A percentile compares a stretch with the other conserved stretches of the same genome.
These are phyloP conservation scores for Calonectria henricotiae DNA, from an alignment of 2,329 filamentous ascomycete species.

Conservation along the genomic window DNA sequence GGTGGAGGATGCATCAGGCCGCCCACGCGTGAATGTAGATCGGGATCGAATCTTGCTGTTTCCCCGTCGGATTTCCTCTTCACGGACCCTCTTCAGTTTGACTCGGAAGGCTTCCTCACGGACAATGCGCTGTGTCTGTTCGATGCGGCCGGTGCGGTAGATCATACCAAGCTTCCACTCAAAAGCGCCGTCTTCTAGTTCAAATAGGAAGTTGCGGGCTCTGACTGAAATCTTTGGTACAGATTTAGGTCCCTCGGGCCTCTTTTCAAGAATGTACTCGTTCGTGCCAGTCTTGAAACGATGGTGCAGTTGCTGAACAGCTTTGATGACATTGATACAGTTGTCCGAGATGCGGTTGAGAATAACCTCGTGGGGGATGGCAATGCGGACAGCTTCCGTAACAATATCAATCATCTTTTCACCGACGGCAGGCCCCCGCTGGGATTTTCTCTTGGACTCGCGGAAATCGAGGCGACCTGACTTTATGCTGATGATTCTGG, in stretches of 20 bases:
- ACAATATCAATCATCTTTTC: constrained; percentile 89
- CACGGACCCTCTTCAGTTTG: constrained; percentile 88
- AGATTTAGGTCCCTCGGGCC: constrained; percentile 86
- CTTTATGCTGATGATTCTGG: constrained; percentile 88
- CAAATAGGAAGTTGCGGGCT: constrained; percentile 87
- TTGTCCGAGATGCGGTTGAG: constrained; percentile 96
- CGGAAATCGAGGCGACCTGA: constrained; percentile 85
- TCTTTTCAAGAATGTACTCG: constrained; percentile 90
- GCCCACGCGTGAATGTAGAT: constrained; percentile 65
- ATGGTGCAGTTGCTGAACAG: constrained; percentile 91
- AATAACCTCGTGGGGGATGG: constrained; percentile 91
- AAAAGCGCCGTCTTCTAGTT: constrained; percentile 95
- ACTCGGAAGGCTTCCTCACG: constrained; percentile 91
- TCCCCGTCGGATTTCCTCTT: constrained; percentile 75
- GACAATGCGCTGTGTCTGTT: constrained; percentile 91
- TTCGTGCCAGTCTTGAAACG: constrained; percentile 90
- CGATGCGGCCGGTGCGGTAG: constrained; percentile 88
- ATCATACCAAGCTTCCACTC: constrained; percentile 98
- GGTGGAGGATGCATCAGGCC: constrained; percentile 52
- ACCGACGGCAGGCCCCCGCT: constrained; percentile 72
- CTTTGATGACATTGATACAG: constrained; percentile 88
- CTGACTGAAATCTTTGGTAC: constrained; percentile 90
- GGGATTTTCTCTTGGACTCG: constrained; percentile 80
- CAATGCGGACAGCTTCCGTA: constrained; percentile 88
- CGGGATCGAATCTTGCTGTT: constrained; percentile 70